Evolutionary conservation across 257 asterid genomes (phyloP), one percentile per base, ranked within the genome.

Genomic region (Ophiorrhiza pumila): DNA sequence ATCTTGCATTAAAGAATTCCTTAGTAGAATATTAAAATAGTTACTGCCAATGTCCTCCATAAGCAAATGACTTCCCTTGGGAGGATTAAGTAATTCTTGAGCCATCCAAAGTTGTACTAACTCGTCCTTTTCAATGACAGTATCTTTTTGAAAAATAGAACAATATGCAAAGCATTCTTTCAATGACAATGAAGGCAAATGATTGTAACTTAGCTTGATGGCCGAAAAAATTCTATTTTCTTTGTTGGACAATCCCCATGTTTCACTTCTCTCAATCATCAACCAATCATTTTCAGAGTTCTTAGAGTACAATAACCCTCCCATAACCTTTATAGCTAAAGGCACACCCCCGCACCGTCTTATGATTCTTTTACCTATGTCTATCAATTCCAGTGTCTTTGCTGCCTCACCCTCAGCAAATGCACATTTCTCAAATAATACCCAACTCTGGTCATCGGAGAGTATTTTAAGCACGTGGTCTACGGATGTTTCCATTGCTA

Each of bases 21-120:
- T 61, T 29, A 81, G 20, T 58, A 77, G 65, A 11, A 70, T 9
- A 17, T 74, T n/a, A 0, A 69, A 49, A 67, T 56, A 77, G 39
- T 58, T 34, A 15, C 4, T 41, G 2, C 85, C 80, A 0, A 50
- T 5, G 14, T 59, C 77, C 55, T 79, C 85, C 82, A 73, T 60
- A 57, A 56, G 17, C 27, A 73, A 6, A 14, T 52, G 55, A 0
- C 34, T 45, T 45, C 23, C 74, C 13, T 32, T 41, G 12, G 22
- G 18, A 29, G 74, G 35, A 41, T 23, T 10, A 31, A 77, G 72
- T 60, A 20, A 61, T 0, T 64, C 76, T 22, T 73, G 79, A 17
- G 81, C 84, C 73, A 80, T 73, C 81, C 84, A 80, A 4, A 68
- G 72, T 29, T 80, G 81, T 31, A 73, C 77, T 35, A 81, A 41